Evolutionary conservation across 768 basidiomycete species (phyloP).

Genomic region (Suillus brevipes): DNA sequence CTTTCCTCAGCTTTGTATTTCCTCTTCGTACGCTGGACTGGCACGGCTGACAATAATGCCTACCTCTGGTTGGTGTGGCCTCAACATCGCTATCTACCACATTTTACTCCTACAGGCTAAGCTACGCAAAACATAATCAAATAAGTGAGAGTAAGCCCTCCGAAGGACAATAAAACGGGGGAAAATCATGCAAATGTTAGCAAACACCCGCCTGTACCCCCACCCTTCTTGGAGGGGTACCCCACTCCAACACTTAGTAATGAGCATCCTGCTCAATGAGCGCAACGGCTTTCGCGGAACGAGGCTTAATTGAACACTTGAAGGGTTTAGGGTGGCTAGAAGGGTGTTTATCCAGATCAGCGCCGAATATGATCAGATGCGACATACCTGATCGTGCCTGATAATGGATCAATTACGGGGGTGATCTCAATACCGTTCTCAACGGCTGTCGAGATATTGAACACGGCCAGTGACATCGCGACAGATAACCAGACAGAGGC

Average conservation of each 20-base stretch:
- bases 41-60: too few species aligned
- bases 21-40: neutral
- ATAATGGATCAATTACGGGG: conserved; percentile 52
- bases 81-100: too few species aligned
- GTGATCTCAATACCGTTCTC: conserved; percentile 43
- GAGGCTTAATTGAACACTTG: conserved; percentile 52
- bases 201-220: too few species aligned
- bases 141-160: too few species aligned
- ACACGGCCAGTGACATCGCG: conserved; percentile 41
- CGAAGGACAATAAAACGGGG: too few species aligned
- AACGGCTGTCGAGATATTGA: conserved; percentile 40
- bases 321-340: conserved; percentile 27
- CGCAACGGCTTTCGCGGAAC: conserved; percentile 48
- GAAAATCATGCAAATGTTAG: too few species aligned
- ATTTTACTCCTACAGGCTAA: too few species aligned
- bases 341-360: neutral
- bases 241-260: neutral
- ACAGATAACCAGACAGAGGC: conserved; percentile 40
- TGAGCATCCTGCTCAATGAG: conserved; percentile 45
- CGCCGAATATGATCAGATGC: neutral
- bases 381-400: conserved; percentile 54
- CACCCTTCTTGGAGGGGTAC: too few species aligned
- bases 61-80: too few species aligned
- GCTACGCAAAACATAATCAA: too few species aligned
- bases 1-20: neutral